Evolutionary conservation across 805 yeast genomes (phyloP).

Genomic region (Saccharomycopsis sp.): DNA sequence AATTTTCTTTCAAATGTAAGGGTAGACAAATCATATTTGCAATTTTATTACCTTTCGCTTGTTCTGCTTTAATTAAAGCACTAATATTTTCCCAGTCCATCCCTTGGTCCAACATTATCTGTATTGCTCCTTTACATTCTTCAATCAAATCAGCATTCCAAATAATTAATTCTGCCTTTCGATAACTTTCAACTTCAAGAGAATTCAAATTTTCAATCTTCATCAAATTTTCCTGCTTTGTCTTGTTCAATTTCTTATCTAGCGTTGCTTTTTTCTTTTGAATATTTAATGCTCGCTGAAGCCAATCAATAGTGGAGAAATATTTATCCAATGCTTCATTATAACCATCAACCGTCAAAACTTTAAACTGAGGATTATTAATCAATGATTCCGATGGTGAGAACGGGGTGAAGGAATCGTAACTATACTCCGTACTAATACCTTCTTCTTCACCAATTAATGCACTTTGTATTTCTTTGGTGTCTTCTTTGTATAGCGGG

Average conservation of each 20-base stretch:
- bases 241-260: conserved; percentile 62
- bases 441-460: conserved; percentile 27
- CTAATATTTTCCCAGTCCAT: conserved; percentile 95
- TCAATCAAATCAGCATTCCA: conserved; percentile 64
- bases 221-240: conserved; percentile 62
- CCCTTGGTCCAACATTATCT: conserved; percentile 62
- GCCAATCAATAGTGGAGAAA: conserved; percentile 79
- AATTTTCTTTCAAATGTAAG: conserved; percentile 61
- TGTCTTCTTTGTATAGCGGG: conserved; percentile 34
- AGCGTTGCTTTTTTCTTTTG: conserved; percentile 78
- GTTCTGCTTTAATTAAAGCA: conserved; percentile 62
- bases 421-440: conserved; percentile 36
- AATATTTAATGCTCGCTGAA: conserved; percentile 64
- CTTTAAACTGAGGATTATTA: conserved; percentile 25
- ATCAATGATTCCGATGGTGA: conserved; percentile 27
- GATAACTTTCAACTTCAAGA: conserved; percentile 56
- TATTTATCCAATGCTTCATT: conserved; percentile 77
- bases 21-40: conserved; percentile 63
- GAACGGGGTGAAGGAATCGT: conserved; percentile 68
- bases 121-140: conserved; percentile 61
- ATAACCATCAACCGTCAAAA: conserved; percentile 54
- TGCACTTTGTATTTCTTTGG: conserved; percentile 17
- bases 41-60: conserved; percentile 48
- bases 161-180: conserved; percentile 69
- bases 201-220: conserved; percentile 60